phyloP scores from a whole-genome alignment of 2,329 filamentous ascomycete species.

The Pseudodiploospora longispora region DNA sequence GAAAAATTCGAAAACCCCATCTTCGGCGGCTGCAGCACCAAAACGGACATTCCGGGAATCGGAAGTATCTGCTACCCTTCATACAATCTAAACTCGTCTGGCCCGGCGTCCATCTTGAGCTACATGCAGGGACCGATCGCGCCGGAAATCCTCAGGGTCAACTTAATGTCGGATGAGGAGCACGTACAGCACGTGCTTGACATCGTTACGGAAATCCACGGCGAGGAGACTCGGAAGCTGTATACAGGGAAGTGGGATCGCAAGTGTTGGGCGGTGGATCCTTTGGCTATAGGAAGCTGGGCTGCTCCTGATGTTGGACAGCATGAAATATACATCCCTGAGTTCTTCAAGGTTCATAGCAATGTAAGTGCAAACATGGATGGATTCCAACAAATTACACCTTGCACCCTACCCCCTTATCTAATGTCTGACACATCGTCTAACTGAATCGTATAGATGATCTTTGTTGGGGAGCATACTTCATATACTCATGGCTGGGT shows the following conservation, averaged over 20 bases:
- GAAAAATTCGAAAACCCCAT: slow-evolving; percentile 46
- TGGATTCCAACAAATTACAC: no score
- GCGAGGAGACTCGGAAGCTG: slow-evolving; percentile 47
- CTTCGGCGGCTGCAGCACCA: slow-evolving; percentile 52
- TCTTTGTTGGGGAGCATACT: slow-evolving; percentile 63
- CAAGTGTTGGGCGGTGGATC: slow-evolving; percentile 57
- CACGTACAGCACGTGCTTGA: slow-evolving; percentile 57
- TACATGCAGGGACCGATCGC: slow-evolving; percentile 42
- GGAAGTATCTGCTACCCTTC: slow-evolving; percentile 58
- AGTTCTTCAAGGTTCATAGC: slow-evolving; percentile 62
- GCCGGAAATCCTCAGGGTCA: slow-evolving; percentile 30
- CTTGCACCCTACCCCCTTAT: neutral
- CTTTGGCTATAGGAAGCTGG: slow-evolving; percentile 53
- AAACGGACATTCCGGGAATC: slow-evolving; percentile 51
- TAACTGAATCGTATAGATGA: slow-evolving; percentile 34
- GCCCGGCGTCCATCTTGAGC: slow-evolving; percentile 53
- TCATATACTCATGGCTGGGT: slow-evolving; percentile 68
- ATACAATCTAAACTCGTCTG: slow-evolving; percentile 56
- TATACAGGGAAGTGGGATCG: slow-evolving; percentile 59
- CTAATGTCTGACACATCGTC: neutral
- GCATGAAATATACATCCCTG: slow-evolving; percentile 61
- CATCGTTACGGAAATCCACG: slow-evolving; percentile 61
- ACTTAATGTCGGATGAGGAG: slow-evolving; percentile 40
- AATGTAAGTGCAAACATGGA: slow-evolving; percentile 29
- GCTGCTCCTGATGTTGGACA: slow-evolving; percentile 52